Conservation (phyloP, 371 early-diverging fungal species). For the Saksenaea vasiformis region DNA sequence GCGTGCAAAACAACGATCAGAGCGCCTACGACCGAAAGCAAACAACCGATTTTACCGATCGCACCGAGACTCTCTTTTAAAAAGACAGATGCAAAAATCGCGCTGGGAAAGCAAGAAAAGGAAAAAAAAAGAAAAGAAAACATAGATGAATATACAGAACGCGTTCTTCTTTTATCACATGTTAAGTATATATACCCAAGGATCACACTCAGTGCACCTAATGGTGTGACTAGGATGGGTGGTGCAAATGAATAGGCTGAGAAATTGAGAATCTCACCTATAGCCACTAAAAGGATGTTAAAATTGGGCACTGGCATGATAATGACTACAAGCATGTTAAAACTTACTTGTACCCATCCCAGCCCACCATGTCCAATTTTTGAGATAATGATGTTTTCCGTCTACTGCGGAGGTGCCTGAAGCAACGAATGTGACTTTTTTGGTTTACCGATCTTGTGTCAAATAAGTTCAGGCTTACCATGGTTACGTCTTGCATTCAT, state of each 20-base stretch:
- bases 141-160: too few species aligned
- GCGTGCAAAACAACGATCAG: slow-evolving; percentile 82
- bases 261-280: slow-evolving; percentile 15
- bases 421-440: not conserved
- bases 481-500: slow-evolving; percentile 15
- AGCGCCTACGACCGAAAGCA: slow-evolving; percentile 83
- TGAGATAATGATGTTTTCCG: slow-evolving; percentile 69
- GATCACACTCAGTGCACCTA: slow-evolving; percentile 89
- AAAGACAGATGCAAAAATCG: slow-evolving; percentile 31
- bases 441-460: not conserved
- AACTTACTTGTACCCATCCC: slow-evolving; percentile 84
- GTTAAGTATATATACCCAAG: slow-evolving; percentile 55
- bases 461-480: slow-evolving; percentile 28
- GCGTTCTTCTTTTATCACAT: slow-evolving; percentile 1
- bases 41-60: slow-evolving; percentile 83
- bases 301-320: not conserved
- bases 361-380: slow-evolving; percentile 84
- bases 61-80: slow-evolving; percentile 78
- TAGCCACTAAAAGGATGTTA: slow-evolving; percentile 10
- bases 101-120: slow-evolving; percentile 23
- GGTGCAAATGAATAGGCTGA: slow-evolving; percentile 89
- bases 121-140: not conserved
- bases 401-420: slow-evolving; percentile 67
- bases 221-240: slow-evolving; percentile 89
- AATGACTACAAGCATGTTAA: slow-evolving; percentile 67